A percentile compares a stretch with the other conserved stretches of the same genome.
phyloP scores from a whole-genome alignment of 257 asterid species.

The Capsicum chinense region DNA sequence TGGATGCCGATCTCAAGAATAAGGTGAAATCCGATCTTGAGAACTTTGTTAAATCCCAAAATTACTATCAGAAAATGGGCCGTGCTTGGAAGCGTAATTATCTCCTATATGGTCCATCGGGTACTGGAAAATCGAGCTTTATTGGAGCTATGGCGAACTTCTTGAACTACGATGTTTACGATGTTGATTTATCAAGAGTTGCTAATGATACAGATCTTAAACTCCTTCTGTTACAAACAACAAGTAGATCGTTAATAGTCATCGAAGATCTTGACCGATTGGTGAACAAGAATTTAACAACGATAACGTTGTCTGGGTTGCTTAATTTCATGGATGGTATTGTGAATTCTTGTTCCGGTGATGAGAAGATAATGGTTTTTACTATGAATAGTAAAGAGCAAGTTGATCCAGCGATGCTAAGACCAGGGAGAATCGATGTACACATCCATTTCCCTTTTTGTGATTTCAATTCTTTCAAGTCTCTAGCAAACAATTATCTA shows the following conservation, averaged over 20 bases:
- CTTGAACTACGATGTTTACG: conserved; percentile 72
- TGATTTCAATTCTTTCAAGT: conserved; percentile 76
- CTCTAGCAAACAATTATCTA: conserved; percentile 67
- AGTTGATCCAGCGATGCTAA: conserved; percentile 59
- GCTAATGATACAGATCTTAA: conserved; percentile 75
- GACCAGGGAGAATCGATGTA: conserved; percentile 89
- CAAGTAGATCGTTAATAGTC: conserved; percentile 67
- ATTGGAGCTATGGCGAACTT: conserved; percentile 79
- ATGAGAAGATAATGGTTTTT: conserved; percentile 79
- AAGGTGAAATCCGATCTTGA: conserved; percentile 80
- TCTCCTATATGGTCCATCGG: conserved; percentile 73
- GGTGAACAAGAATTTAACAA: conserved; percentile 52
- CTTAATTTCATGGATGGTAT: conserved; percentile 92
- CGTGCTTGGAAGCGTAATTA: conserved; percentile 94
- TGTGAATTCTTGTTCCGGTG: conserved; percentile 73
- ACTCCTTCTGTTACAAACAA: conserved; percentile 67
- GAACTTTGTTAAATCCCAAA: conserved; percentile 67
- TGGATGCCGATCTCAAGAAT: conserved; percentile 85
- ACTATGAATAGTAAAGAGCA: conserved; percentile 73
- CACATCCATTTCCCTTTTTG: conserved; percentile 79
- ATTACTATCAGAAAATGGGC: conserved; percentile 79
- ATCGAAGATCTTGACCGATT: conserved; percentile 85
- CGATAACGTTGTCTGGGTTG: conserved; percentile 65
- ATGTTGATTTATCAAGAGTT: conserved; percentile 61
- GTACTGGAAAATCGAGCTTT: conserved; percentile 89